A percentile compares a stretch with the other conserved stretches of the same genome.
These are phyloP conservation scores for Suillus americanus DNA, from an alignment of 768 basidiomycete genomes.

Conservation along the genomic window DNA sequence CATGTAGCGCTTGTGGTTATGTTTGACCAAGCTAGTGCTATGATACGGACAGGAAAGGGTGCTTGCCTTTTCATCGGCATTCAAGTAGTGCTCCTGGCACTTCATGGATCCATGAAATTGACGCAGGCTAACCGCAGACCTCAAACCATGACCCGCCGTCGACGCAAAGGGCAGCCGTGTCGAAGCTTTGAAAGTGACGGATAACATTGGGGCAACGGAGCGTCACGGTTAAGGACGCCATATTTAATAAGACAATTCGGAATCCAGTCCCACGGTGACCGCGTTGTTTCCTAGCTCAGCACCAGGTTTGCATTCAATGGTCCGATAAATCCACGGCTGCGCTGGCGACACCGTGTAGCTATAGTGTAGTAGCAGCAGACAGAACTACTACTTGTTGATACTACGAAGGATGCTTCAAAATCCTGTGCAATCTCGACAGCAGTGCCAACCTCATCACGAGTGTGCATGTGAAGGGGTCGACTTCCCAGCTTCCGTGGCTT, in stretches of 20 bases:
- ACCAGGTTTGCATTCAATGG: background rate
- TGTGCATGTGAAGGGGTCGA: too few relatives aligned
- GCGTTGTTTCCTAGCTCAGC: background rate
- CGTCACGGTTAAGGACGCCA: background rate
- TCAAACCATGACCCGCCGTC: constrained; percentile 8
- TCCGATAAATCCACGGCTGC: background rate
- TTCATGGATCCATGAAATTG: constrained; percentile 42
- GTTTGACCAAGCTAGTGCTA: constrained; percentile 6
- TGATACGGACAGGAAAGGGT: background rate
- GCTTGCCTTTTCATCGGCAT: constrained; percentile 47
- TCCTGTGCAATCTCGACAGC: too few relatives aligned
- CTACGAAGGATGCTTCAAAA: too few relatives aligned
- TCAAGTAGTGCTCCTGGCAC: constrained; percentile 38
- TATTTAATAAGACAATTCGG: background rate
- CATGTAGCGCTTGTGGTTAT: constrained; percentile 6
- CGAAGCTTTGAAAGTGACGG: constrained; percentile 13
- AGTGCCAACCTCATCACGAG: too few relatives aligned
- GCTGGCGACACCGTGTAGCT: too few relatives aligned
- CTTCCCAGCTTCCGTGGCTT: too few relatives aligned
- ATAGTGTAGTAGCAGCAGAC: too few relatives aligned
- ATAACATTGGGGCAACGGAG: background rate
- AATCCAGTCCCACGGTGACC: background rate
- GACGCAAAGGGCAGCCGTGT: constrained; percentile 11
- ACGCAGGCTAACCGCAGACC: constrained; percentile 12
- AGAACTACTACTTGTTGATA: too few relatives aligned